Conservation (phyloP, 2,329 filamentous ascomycete genomes). For the Ophiostoma fasciatum region DNA sequence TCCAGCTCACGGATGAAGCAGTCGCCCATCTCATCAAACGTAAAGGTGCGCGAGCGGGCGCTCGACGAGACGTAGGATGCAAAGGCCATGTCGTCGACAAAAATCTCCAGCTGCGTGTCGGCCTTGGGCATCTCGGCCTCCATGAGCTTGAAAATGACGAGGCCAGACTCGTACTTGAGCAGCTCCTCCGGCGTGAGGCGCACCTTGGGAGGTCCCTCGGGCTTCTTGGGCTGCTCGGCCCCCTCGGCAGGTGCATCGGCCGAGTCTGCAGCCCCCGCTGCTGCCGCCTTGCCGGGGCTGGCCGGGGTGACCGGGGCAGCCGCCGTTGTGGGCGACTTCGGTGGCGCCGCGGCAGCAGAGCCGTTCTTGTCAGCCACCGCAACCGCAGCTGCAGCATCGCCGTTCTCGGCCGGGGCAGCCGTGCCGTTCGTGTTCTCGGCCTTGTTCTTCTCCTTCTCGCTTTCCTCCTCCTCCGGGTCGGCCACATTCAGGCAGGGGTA, state of each 20-base stretch:
- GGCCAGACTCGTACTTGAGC: slow-evolving; percentile 71
- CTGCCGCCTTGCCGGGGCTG: too few relatives aligned
- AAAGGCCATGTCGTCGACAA: slow-evolving; percentile 91
- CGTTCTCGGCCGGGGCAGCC: neutral
- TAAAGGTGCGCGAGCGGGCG: slow-evolving; percentile 51
- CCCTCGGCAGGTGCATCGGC: slow-evolving; percentile 17
- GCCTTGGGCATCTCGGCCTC: slow-evolving; percentile 70
- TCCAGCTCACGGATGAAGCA: slow-evolving; percentile 96
- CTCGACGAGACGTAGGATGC: slow-evolving; percentile 73
- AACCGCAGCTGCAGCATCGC: slow-evolving; percentile 16
- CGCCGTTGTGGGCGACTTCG: slow-evolving; percentile 11
- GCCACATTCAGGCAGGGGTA: slow-evolving; percentile 78
- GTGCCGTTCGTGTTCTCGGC: slow-evolving; percentile 21
- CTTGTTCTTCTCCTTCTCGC: slow-evolving; percentile 31
- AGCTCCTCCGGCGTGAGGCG: slow-evolving; percentile 68
- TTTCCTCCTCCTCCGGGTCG: slow-evolving; percentile 76
- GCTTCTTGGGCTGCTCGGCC: slow-evolving; percentile 23
- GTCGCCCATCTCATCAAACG: slow-evolving; percentile 86
- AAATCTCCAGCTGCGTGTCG: slow-evolving; percentile 67
- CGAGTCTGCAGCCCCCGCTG: slow-evolving; percentile 17
- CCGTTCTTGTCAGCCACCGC: neutral
- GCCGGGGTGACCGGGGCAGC: too few relatives aligned
- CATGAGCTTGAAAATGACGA: slow-evolving; percentile 87
- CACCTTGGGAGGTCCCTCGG: slow-evolving; percentile 53
- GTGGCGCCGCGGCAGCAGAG: neutral